phyloP scores from a whole-genome alignment of 768 basidiomycete genomes.

The Hygrophoropsis aurantiaca region DNA sequence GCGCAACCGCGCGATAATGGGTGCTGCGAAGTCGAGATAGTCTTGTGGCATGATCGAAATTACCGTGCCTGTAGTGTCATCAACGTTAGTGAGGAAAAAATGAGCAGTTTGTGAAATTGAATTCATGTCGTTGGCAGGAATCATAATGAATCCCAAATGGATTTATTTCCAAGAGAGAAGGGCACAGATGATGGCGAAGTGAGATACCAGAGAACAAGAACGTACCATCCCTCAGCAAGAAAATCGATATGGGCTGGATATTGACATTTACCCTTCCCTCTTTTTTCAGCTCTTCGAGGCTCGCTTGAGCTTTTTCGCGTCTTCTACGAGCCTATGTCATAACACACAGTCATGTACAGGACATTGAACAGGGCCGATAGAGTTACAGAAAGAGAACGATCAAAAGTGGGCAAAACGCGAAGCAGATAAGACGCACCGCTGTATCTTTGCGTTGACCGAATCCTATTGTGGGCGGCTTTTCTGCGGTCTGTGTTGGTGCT shows the following conservation, averaged over 20 bases:
- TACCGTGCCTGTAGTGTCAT: slow-evolving; percentile 63
- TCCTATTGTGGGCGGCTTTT: neutral
- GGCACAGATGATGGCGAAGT: neutral
- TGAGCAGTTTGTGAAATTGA: too few species aligned
- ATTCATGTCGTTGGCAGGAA: too few species aligned
- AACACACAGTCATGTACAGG: neutral
- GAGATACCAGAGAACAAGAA: slow-evolving; percentile 1
- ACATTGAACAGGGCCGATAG: neutral
- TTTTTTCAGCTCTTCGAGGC: slow-evolving; percentile 39
- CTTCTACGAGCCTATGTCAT: slow-evolving; percentile 5
- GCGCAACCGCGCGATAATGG: slow-evolving; percentile 57
- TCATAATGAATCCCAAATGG: too few species aligned
- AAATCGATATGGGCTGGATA: slow-evolving; percentile 64
- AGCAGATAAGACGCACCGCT: slow-evolving; percentile 2
- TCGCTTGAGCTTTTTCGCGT: slow-evolving; percentile 10
- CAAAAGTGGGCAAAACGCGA: neutral
- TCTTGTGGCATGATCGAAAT: slow-evolving; percentile 55
- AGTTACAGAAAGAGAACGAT: neutral
- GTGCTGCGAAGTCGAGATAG: slow-evolving; percentile 48
- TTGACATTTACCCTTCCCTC: slow-evolving; percentile 61
- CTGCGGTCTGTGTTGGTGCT: neutral
- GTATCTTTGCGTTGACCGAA: slow-evolving; percentile 6
- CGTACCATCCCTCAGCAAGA: slow-evolving; percentile 64
- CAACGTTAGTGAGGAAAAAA: too few species aligned
- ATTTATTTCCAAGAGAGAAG: too few species aligned